Base-by-base conservation (phyloP, 176 grass and related monocot species). In the Pontederia paniculata region DNA sequence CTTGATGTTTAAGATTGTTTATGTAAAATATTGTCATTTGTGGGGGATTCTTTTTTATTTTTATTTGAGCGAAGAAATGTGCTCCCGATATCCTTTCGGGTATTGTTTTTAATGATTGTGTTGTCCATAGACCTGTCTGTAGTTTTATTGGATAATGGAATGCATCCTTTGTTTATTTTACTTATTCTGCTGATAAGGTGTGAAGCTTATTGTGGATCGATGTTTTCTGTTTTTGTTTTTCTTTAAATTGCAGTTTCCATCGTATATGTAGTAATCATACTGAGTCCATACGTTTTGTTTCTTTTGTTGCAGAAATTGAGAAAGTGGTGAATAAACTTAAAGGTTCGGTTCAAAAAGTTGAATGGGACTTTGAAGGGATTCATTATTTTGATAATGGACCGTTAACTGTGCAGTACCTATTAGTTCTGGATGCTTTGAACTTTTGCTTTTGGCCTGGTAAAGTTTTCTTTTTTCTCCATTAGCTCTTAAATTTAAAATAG, bases 361-460 rank as follows among this genome's bases (percentile, higher is more conserved):
- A 97, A 69, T 97, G 86, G 83, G 74, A 97, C 79, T 97, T 90
- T 19, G 86, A 97, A 91, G 88, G 84, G 68, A 97, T 91, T 41
- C 93, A 91, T 70, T 97, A 91, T 74, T 91, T 88, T 16, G 93
- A 97, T 48, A 69, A 84, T 63, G 83, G 93, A 3, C 80, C 86
- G 10, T 74, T 91, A 48, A 97, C 86, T 17, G 86, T 84, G 20
- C 93, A 97, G 58, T 91, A 91, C 62, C 78, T 97, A 7, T 77
- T 97, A 11, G 86, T 91, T 71, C 60, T 97, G 68, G 91, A 97
- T 62, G 80, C 93, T 9, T 70, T 91, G 0, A 91, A 91, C 66
- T 97, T 91, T 54, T 97, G 86, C 62, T 97, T 97, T 57, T 97
- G 86, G 93, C 93, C 86, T 84, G 93, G 93, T 97, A 86, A 55